These are phyloP conservation scores for Trypanosoma brucei DNA, from an alignment of 208 protist genomes.

Conservation along the genomic window DNA sequence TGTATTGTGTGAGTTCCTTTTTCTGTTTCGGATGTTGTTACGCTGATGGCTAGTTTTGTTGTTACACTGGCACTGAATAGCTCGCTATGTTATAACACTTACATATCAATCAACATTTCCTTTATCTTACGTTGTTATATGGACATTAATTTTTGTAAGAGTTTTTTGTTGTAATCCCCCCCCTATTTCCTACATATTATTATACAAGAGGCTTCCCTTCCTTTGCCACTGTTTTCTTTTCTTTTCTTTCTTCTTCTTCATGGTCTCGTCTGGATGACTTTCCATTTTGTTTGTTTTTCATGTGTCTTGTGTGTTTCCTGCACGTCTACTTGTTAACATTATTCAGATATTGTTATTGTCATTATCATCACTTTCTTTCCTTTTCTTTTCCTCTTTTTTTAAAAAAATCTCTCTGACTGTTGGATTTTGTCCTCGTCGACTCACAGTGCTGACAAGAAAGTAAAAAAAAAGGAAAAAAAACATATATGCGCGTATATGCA, in stretches of 20 bases:
- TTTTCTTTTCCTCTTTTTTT: neutral
- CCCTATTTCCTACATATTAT: neutral
- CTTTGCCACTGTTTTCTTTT: neutral
- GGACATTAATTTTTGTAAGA: neutral
- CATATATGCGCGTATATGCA: slow-evolving; percentile 9
- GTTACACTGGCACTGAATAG: too few species aligned
- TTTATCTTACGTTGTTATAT: too few species aligned
- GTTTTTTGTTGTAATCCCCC: neutral
- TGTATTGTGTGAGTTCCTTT: too few species aligned
- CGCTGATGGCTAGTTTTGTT: too few species aligned
- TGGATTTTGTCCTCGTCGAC: too few species aligned
- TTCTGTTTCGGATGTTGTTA: too few species aligned
- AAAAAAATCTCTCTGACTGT: neutral
- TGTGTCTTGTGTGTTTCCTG: neutral
- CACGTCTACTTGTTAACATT: neutral
- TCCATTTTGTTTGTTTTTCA: neutral
- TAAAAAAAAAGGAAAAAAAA: neutral
- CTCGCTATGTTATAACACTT: too few species aligned
- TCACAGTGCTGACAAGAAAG: neutral
- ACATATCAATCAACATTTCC: too few species aligned
- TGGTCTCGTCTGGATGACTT: neutral
- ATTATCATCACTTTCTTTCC: neutral
- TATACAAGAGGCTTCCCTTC: neutral
- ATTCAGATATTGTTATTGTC: too few species aligned
- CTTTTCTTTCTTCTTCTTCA: neutral